These are phyloP conservation scores for Mycena vitilis DNA, from an alignment of 768 basidiomycete genomes.

Conservation along the genomic window DNA sequence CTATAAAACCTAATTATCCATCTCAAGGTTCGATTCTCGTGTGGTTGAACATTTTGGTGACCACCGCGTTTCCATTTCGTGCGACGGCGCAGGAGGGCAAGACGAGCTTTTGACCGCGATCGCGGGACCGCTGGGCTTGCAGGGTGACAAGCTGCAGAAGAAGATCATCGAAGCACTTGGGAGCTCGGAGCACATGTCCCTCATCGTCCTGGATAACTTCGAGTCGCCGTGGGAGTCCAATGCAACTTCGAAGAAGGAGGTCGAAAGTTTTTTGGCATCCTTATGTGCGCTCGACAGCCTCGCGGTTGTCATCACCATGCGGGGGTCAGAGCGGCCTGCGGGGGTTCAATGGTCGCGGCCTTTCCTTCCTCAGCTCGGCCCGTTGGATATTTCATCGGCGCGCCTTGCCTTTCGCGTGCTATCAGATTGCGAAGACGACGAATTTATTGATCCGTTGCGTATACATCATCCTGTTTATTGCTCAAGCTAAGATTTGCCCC, in stretches of 20 bases:
- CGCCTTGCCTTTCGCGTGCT: conserved; percentile 36
- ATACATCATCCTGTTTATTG: neutral
- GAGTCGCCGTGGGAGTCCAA: conserved; percentile 38
- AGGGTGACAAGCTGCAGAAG: conserved; percentile 36
- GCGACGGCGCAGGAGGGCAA: conserved; percentile 34
- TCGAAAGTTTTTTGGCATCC: conserved; percentile 33
- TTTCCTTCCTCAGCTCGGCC: conserved; percentile 33
- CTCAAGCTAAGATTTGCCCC: neutral
- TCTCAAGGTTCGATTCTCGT: conserved; percentile 10
- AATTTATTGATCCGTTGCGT: conserved; percentile 31
- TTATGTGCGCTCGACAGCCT: conserved; percentile 32
- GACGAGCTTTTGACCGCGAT: conserved; percentile 36
- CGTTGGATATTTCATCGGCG: conserved; percentile 34
- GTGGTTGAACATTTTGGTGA: conserved; percentile 32
- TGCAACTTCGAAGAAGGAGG: conserved; percentile 30
- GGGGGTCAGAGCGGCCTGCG: conserved; percentile 39
- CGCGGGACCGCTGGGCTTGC: conserved; percentile 30
- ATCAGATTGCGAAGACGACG: conserved; percentile 38
- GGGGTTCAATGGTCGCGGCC: conserved; percentile 39
- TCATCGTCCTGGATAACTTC: conserved; percentile 39
- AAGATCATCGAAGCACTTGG: conserved; percentile 32
- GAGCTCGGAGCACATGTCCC: conserved; percentile 16
- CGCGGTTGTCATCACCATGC: conserved; percentile 38
- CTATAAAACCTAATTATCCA: no score
- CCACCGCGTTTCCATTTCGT: conserved; percentile 33